These are phyloP conservation scores for Rauvolfia tetraphylla DNA, from an alignment of 257 asterid genomes.

Conservation along the genomic window DNA sequence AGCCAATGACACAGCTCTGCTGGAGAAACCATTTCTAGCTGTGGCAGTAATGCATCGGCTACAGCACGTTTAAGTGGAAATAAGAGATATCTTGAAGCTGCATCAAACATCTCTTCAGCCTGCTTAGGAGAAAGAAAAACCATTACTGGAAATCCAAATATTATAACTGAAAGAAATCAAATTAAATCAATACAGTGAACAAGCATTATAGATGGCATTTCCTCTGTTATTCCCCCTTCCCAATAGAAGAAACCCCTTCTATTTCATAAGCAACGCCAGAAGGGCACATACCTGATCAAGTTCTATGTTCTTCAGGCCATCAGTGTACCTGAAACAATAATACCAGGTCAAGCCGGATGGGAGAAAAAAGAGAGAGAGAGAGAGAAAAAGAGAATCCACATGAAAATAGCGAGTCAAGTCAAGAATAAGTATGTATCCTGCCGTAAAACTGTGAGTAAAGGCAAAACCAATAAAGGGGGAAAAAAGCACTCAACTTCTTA, in stretches of 20 bases:
- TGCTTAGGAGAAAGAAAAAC: slow-evolving; percentile 18
- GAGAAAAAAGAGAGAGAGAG: slow-evolving; percentile 12
- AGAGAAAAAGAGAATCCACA: slow-evolving; percentile 1
- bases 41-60: slow-evolving; percentile 88
- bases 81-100: slow-evolving; percentile 89
- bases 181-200: background rate
- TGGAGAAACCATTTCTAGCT: slow-evolving; percentile 74
- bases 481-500: background rate
- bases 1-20: slow-evolving; percentile 91
- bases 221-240: background rate
- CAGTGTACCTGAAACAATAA: slow-evolving; percentile 75
- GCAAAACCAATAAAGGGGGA: background rate
- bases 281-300: slow-evolving; percentile 64
- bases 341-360: slow-evolving; percentile 6
- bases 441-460: background rate
- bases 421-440: background rate
- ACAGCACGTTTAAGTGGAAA: slow-evolving; percentile 95
- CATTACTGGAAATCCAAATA: background rate
- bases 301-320: slow-evolving; percentile 57
- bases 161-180: too few relatives aligned
- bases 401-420: background rate
- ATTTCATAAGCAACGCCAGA: background rate
- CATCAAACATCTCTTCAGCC: slow-evolving; percentile 95
- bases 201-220: background rate
- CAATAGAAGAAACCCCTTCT: background rate